phyloP scores from a whole-genome alignment of 78 protist genomes.

The Guillardia theta region DNA sequence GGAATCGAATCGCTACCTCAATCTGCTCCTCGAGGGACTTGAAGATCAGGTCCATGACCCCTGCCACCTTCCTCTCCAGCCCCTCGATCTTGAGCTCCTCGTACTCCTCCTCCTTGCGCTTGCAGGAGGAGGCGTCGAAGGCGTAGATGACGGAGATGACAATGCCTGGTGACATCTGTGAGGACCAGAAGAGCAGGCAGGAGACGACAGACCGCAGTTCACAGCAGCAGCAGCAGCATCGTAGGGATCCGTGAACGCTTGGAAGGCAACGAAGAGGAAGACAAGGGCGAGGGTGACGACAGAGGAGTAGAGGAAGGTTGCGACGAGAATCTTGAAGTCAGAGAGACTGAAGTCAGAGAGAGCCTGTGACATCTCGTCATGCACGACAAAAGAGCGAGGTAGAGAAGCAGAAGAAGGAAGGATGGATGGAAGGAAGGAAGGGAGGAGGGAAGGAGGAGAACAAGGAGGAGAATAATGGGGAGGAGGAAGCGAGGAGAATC shows the following conservation, averaged over 20 bases:
- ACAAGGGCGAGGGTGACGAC: background rate
- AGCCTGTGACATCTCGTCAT: background rate
- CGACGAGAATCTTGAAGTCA: background rate
- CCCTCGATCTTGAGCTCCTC: no score
- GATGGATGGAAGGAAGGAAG: background rate
- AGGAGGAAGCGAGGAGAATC: background rate
- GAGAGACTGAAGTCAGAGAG: background rate
- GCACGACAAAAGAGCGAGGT: background rate
- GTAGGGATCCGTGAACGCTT: background rate
- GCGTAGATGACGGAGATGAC: background rate
- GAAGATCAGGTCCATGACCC: background rate
- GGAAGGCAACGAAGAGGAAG: background rate
- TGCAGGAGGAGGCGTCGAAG: no score
- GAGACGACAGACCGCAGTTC: background rate
- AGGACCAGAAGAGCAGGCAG: no score
- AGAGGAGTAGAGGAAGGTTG: background rate
- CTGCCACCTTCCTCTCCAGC: no score
- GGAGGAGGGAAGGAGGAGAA: background rate
- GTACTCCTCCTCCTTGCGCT: no score
- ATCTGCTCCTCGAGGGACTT: background rate
- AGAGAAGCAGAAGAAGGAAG: background rate
- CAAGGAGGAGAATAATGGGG: background rate
- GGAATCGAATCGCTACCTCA: no score
- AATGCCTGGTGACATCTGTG: no score
- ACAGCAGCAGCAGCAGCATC: background rate